Evolutionary conservation across 2,329 filamentous ascomycete species (phyloP).

Genomic region (Talaromyces sp.): DNA sequence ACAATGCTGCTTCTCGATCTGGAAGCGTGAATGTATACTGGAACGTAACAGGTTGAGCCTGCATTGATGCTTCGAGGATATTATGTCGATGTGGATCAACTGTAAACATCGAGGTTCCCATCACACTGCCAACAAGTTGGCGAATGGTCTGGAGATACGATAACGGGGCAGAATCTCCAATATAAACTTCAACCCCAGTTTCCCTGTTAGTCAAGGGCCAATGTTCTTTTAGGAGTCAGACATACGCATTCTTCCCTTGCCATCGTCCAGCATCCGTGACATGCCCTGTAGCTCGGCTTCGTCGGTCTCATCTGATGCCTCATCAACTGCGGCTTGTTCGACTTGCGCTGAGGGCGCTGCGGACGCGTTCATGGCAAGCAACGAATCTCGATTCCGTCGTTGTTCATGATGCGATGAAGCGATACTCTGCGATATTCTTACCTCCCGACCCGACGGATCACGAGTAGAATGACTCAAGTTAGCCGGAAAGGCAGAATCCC

Average conservation of each 20-base stretch:
- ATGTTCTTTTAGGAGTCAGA: not conserved
- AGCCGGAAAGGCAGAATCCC: not conserved
- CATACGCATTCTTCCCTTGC: conserved; percentile 41
- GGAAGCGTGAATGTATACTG: conserved; percentile 52
- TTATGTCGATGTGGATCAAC: conserved; percentile 53
- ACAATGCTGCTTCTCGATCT: conserved; percentile 49
- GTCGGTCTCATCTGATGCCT: conserved; percentile 15
- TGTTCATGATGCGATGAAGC: not conserved
- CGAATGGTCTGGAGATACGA: conserved; percentile 58
- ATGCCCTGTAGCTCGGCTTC: conserved; percentile 42
- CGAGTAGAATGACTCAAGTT: not conserved
- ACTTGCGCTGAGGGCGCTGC: not conserved
- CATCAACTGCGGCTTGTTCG: conserved; percentile 2
- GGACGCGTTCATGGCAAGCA: conserved; percentile 7
- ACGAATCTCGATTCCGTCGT: conserved; percentile 11
- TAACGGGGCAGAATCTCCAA: conserved; percentile 59
- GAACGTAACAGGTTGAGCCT: conserved; percentile 30
- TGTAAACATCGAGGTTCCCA: conserved; percentile 55
- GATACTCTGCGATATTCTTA: not conserved
- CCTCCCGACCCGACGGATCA: not conserved
- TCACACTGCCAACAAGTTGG: conserved; percentile 53
- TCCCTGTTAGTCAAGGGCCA: not conserved
- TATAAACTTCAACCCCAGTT: conserved; percentile 46
- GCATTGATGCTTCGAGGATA: conserved; percentile 52
- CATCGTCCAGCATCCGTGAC: conserved; percentile 61